Evolutionary conservation across 805 yeast species (phyloP), one percentile per base, ranked within the genome.

Genomic region (Saccharomycopsis fibuligera): DNA sequence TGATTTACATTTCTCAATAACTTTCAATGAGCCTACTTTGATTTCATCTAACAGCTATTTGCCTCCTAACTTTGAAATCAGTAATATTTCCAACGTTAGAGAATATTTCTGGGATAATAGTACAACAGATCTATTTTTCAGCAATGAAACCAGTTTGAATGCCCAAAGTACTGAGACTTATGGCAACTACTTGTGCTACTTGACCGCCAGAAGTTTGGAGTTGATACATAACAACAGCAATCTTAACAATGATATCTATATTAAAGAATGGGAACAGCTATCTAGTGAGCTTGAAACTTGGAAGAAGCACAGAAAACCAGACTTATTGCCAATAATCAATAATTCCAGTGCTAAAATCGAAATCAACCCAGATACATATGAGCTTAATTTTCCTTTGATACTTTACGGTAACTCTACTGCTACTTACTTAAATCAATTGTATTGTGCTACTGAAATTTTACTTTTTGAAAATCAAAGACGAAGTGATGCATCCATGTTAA

Each of bases 1-100:
- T 22, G 55, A 52, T 30, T 5, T 52, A 8, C 42, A 38, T 42
- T 49, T 45, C 35, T 44, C 53, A 4, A 19, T 49, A 5, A 21
- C 29, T 25, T 40, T 30, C 14, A 45, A 44, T 22, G 49, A 49
- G 37, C 37, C 37, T 10, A 33, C 37, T n/a, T 33, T n/a, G 5
- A 33, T 33, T n/a, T 8, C 9, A 8, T 16, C 37, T 16, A 16
- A 16, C 17, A 17, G 19, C 19, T 33, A 33, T n/a, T 33, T 33
- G 37, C 37, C 37, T 5, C 31, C 8, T 9, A 12, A 29, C 8
- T 29, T 29, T 29, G 8, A 9, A 8, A 12, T 12, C 12, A 6
- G 19, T 9, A 17, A 9, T 8, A 10, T 33, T 6, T 6, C 17
- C 14, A 17, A 33, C 17, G 17, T 33, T 8, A 9, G 17, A 17